A percentile compares a stretch with the other conserved stretches of the same genome.
Evolutionary conservation across 108 stramenopile genomes (phyloP).

Genomic region (Craspedostauros australis): DNA sequence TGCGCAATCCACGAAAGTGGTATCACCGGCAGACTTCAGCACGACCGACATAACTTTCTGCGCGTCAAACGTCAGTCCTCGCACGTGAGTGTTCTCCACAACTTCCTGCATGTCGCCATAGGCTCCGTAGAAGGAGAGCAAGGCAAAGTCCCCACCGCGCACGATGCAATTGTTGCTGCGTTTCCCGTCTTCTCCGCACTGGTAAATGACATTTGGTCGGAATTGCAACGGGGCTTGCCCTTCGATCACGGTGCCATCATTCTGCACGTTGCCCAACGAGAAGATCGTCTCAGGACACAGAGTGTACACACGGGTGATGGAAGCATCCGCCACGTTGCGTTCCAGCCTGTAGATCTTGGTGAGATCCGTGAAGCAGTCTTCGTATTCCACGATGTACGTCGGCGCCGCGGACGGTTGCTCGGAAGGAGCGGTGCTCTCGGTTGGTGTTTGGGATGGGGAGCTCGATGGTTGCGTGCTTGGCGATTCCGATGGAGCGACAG

Average conservation of each 20-base stretch:
- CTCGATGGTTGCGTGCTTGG: no score
- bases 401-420: no score
- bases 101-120: constrained; percentile 14
- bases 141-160: constrained; percentile 26
- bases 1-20: constrained; percentile 23
- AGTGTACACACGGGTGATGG: constrained; percentile 6
- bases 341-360: constrained; percentile 13
- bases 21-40: constrained; percentile 21
- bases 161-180: constrained; percentile 24
- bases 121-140: constrained; percentile 15
- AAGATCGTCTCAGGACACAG: constrained; percentile 24
- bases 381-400: no score
- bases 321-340: constrained; percentile 6
- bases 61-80: constrained; percentile 24
- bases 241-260: constrained; percentile 7
- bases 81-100: constrained; percentile 20
- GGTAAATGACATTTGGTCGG: constrained; percentile 25
- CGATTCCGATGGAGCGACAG: no score
- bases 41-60: constrained; percentile 12
- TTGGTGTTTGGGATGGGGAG: no score
- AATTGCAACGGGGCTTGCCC: constrained; percentile 25
- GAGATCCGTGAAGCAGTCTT: constrained; percentile 18
- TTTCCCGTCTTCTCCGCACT: constrained; percentile 34
- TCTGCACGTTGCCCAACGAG: constrained; percentile 11
- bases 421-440: no score